These are phyloP conservation scores for Trichosporon asahii DNA, from an alignment of 1,284 basidiomycete genomes.

Conservation along the genomic window DNA sequence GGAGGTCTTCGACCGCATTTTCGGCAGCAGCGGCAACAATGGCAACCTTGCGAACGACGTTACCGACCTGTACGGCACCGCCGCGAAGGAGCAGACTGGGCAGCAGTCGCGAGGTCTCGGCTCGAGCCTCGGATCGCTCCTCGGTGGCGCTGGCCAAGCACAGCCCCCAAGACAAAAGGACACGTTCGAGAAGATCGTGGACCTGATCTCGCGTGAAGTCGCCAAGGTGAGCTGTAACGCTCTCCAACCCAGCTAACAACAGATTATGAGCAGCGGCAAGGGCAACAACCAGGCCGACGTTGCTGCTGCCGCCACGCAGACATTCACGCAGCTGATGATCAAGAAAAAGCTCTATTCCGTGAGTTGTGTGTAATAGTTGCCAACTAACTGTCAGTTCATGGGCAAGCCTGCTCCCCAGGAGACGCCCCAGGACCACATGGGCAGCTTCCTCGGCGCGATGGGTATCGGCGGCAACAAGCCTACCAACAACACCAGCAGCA, in stretches of 20 bases:
- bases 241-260: neutral
- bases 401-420: slow-evolving; percentile 17
- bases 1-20: slow-evolving; percentile 14
- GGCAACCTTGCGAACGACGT: slow-evolving; percentile 6
- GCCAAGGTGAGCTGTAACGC: slow-evolving; percentile 4
- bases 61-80: slow-evolving; percentile 7
- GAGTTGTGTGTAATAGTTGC: neutral
- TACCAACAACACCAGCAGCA: neutral
- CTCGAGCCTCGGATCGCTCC: neutral
- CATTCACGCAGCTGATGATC: slow-evolving; percentile 18
- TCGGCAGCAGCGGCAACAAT: neutral
- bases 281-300: slow-evolving; percentile 15
- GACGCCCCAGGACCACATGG: neutral
- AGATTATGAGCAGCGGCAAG: slow-evolving; percentile 14
- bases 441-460: slow-evolving; percentile 8
- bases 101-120: slow-evolving; percentile 7
- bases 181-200: slow-evolving; percentile 15
- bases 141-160: neutral
- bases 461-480: slow-evolving; percentile 13
- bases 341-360: slow-evolving; percentile 18
- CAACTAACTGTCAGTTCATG: slow-evolving; percentile 13
- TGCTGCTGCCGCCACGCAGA: slow-evolving; percentile 15
- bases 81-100: neutral
- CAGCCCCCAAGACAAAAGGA: slow-evolving; percentile 14
- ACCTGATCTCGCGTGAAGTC: slow-evolving; percentile 13